Base-by-base conservation (phyloP, 352 stramenopile species). In the Phytopythium kandeliae region DNA sequence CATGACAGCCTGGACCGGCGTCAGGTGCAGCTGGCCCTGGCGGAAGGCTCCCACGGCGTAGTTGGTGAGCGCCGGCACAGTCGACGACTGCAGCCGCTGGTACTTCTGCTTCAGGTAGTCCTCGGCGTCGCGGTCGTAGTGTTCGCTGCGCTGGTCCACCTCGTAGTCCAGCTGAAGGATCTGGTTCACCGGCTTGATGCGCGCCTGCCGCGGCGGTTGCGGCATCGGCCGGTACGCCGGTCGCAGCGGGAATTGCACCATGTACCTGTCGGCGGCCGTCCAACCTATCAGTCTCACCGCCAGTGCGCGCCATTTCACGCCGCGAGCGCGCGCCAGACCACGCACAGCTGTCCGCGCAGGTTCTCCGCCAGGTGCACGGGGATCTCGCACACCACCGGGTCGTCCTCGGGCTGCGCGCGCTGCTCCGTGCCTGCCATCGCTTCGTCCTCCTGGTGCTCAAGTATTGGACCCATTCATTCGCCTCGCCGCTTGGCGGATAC, bases 361-460 rank as follows among this genome's bases (percentile, higher is more conserved):
- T 78, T 64, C 21, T 91, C 75, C 4, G 77, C 75, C 33, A 93
- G 74, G 60, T 93, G 82, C 60, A 93, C 79, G 35, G 82, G 79
- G 54, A 93, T 89, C 67, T 93, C 82, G 44, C 69, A 77, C 56
- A 93, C 78, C 30, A 93, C 65, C 36, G 82, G 82, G 63, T 93
- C 82, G 45, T 91, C 80, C 37, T 78, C 65, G 31, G 40, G 31
- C 53, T 10, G 44, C 36, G 36, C 34, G 12, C 13, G 34, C 43
- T 35, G 43, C 43, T 37, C 17, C 17, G 22, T 51, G 44, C 36
- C 24, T n/a, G 36, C 36, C 36, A 42, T 42, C 36, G 36, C 36
- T 42, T 42, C 36, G 17, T 42, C 34, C 34, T 38, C 15, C 9
- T 2, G 8, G 1, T 4, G 8, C 34, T 19, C 12, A 19, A n/a